These are phyloP conservation scores for Cicer cuneatum DNA, from an alignment of 306 rosid genomes.

Conservation along the genomic window DNA sequence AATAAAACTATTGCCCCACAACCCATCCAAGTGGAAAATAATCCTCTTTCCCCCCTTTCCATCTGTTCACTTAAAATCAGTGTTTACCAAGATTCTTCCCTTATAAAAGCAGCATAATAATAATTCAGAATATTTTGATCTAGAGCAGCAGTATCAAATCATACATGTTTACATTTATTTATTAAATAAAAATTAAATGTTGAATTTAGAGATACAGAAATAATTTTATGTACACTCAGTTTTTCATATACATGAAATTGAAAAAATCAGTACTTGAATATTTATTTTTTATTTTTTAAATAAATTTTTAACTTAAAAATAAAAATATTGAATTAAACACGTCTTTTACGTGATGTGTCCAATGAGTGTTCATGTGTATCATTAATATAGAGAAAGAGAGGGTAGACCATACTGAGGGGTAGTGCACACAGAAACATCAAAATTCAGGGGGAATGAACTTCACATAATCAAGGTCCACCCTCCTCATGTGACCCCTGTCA, in stretches of 20 bases:
- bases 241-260: no score
- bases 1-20: slow-evolving; percentile 69
- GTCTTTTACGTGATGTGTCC: no score
- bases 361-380: no score
- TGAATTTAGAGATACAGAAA: neutral
- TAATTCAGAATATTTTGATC: slow-evolving; percentile 46
- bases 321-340: no score
- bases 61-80: slow-evolving; percentile 9
- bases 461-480: slow-evolving; percentile 67
- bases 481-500: slow-evolving; percentile 88
- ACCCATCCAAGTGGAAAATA: slow-evolving; percentile 57
- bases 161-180: slow-evolving; percentile 18
- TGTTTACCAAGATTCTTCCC: slow-evolving; percentile 48
- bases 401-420: slow-evolving; percentile 31
- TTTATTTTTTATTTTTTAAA: no score
- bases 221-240: neutral
- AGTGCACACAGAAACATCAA: slow-evolving; percentile 49
- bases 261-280: no score
- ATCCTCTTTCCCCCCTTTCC: neutral
- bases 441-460: slow-evolving; percentile 97
- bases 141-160: slow-evolving; percentile 42
- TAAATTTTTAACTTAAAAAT: no score
- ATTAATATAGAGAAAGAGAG: neutral
- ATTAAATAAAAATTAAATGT: no score
- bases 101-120: slow-evolving; percentile 49